Base-by-base conservation (phyloP, 2,329 filamentous ascomycete genomes). In the Myriosclerotinia curreyana region DNA sequence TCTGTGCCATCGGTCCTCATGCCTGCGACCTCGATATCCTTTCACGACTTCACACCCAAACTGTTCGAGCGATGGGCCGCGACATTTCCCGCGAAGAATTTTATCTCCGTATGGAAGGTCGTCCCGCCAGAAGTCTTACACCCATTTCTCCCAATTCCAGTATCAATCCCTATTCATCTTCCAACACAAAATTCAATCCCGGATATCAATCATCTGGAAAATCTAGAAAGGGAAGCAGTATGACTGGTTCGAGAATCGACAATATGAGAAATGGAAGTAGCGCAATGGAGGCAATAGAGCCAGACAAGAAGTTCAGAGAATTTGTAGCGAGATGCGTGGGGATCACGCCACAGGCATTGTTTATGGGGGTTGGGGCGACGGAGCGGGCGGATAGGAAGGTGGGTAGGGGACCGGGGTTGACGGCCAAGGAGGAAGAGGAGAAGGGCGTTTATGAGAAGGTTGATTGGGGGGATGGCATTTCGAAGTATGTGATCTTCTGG, bases 41-140 rank as follows among this genome's bases (percentile, higher is more conserved):
- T 40, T 62, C 60, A 11, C 60, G 60, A 17, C 51, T 62, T 11
- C 60, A 56, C 12, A 40, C n/a, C 12, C 50, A 55, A 20, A 62
- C 31, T 0, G 40, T 62, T 1, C 14, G 42, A 49, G 60, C 51
- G 40, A 55, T 56, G 60, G 60, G 60, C 5, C 60, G 60, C 6
- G 51, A 62, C 11, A 20, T 62, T 2, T 48, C 60, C 14, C 60
- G 51, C 40, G 60, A 62, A 5, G 60, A 62, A 62, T 62, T 62
- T 28, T 62, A 62, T 49, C 51, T 62, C 15, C 28, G 60, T 6
- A 55, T 62, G 28, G 60, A 62, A 48, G 60, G 60, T 28, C 51
- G 51, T 28, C 50, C 60, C 3, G 60, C 51, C 22, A 48, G 55
- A 36, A 36, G 55, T 12, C 42, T 25, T 11, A 17, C 42, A 1